These are phyloP conservation scores for Cruciata laevipes DNA, from an alignment of 257 asterid species.

Conservation along the genomic window DNA sequence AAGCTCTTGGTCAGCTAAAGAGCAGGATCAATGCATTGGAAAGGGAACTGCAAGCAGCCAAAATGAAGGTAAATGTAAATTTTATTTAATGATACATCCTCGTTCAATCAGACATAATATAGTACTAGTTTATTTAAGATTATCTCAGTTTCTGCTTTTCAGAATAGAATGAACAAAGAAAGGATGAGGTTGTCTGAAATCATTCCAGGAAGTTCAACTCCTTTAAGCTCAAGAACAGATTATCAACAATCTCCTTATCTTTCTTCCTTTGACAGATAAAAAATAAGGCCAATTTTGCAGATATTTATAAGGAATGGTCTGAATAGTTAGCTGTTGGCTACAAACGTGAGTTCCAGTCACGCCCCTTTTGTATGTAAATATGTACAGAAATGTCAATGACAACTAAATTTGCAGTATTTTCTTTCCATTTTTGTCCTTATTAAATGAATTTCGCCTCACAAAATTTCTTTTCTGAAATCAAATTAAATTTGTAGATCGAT, in stretches of 20 bases:
- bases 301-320: neutral
- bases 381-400: neutral
- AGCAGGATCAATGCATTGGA: constrained; percentile 47
- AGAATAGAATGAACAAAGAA: constrained; percentile 68
- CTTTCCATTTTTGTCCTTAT: neutral
- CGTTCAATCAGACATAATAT: neutral
- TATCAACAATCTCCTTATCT: constrained; percentile 32
- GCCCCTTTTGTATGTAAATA: neutral
- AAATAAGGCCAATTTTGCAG: neutral
- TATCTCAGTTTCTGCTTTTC: constrained; percentile 21
- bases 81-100: neutral
- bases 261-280: constrained; percentile 64
- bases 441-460: neutral
- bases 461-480: too few relatives aligned
- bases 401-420: neutral
- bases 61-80: constrained; percentile 54
- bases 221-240: constrained; percentile 37
- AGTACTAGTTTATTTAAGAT: neutral
- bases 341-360: neutral
- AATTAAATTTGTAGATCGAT: neutral
- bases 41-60: constrained; percentile 67
- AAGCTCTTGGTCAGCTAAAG: constrained; percentile 68
- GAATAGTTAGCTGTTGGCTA: constrained; percentile 23
- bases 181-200: constrained; percentile 58
- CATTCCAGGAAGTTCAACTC: constrained; percentile 52